Percentiles rank a stretch among this genome's conserved stretches.
Evolutionary conservation across 352 stramenopile genomes (phyloP).

Genomic region (Globisporangium parvum): DNA sequence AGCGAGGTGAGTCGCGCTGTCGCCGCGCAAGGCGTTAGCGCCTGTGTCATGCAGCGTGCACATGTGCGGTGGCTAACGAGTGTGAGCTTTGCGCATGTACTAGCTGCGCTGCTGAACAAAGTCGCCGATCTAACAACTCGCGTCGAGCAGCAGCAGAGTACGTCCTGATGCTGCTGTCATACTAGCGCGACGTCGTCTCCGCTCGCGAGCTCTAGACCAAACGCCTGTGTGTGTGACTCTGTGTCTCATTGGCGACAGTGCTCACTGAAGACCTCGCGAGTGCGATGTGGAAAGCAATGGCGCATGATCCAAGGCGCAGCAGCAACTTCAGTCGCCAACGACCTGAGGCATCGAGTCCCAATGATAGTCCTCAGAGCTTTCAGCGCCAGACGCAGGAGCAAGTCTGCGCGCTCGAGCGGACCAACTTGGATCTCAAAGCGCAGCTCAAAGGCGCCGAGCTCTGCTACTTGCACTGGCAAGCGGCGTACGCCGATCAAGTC

Average conservation of each 20-base stretch:
- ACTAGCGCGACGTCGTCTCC: too few species aligned
- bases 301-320: too few species aligned
- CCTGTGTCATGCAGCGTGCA: neutral
- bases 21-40: neutral
- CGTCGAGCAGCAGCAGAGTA: neutral
- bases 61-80: neutral
- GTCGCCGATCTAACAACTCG: neutral
- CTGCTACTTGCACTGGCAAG: slow-evolving; percentile 29
- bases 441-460: slow-evolving; percentile 38
- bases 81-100: neutral
- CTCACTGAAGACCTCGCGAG: neutral
- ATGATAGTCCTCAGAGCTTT: too few species aligned
- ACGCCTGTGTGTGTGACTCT: too few species aligned
- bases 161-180: neutral
- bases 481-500: slow-evolving; percentile 24
- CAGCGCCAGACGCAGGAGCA: neutral
- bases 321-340: too few species aligned
- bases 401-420: slow-evolving; percentile 3
- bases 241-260: neutral
- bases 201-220: too few species aligned
- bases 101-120: neutral
- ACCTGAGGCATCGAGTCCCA: too few species aligned
- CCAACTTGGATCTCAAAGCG: slow-evolving; percentile 24
- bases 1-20: slow-evolving; percentile 5
- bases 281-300: neutral